These are phyloP conservation scores for Diaporthe vaccinii DNA, from an alignment of 2,329 filamentous ascomycete genomes.

Conservation along the genomic window DNA sequence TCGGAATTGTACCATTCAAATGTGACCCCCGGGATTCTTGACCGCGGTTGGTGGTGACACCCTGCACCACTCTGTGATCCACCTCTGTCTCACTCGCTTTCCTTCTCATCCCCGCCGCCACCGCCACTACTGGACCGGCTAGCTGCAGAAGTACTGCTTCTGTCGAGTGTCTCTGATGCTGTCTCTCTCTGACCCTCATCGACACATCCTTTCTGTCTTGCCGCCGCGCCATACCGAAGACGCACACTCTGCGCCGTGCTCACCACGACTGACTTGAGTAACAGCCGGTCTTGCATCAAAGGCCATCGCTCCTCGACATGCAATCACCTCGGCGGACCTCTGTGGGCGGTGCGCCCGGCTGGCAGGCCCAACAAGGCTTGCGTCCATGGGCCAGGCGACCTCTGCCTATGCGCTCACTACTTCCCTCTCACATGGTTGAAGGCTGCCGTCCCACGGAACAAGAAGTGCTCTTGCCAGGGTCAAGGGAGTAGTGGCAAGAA, in stretches of 20 bases:
- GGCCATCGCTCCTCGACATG: constrained; percentile 84
- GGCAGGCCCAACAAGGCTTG: constrained; percentile 78
- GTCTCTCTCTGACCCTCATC: neutral
- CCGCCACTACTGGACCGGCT: neutral
- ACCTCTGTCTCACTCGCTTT: constrained; percentile 1
- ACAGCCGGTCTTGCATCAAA: constrained; percentile 80
- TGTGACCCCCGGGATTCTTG: neutral
- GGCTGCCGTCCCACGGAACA: constrained; percentile 71
- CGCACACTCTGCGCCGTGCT: too few species aligned
- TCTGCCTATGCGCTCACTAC: constrained; percentile 66
- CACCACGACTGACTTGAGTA: constrained; percentile 21
- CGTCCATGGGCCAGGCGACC: constrained; percentile 73
- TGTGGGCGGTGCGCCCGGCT: constrained; percentile 73
- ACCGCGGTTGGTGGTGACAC: constrained; percentile 1
- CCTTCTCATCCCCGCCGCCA: neutral
- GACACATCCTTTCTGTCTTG: neutral
- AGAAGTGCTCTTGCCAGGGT: constrained; percentile 64
- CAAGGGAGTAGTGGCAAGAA: constrained; percentile 23
- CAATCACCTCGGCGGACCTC: constrained; percentile 60
- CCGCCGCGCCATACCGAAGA: neutral
- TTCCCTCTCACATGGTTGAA: constrained; percentile 53
- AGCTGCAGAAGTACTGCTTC: constrained; percentile 21
- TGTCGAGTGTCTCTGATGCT: neutral
- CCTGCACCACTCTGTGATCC: neutral
- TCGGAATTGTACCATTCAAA: neutral